A percentile compares a stretch with the other conserved stretches of the same genome.
Evolutionary conservation across 345 rosid species (phyloP).

Genomic region (Brassica carinata): DNA sequence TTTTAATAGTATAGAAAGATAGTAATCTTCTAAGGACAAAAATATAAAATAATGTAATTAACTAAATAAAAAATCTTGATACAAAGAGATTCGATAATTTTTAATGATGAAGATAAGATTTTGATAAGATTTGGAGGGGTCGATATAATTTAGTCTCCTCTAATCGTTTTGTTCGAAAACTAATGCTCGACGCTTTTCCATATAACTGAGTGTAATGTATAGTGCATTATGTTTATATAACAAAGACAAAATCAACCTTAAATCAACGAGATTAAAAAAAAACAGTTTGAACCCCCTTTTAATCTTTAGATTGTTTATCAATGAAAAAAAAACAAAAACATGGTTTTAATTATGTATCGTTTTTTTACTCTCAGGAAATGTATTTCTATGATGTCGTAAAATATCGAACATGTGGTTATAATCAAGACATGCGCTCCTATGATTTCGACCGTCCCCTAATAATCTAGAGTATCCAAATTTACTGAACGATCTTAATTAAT

Average conservation of each 20-base stretch:
- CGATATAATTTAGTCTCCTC: constrained; percentile 28
- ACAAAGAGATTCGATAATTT: constrained; percentile 26
- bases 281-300: not conserved
- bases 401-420: constrained; percentile 33
- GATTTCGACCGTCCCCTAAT: not conserved
- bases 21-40: not conserved
- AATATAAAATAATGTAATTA: constrained; percentile 15
- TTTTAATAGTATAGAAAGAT: constrained; percentile 9
- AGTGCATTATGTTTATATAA: not conserved
- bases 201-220: not conserved
- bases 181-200: constrained; percentile 10
- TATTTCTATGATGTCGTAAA: constrained; percentile 33
- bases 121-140: constrained; percentile 43
- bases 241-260: not conserved
- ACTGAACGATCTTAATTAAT: constrained; percentile 8
- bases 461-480: constrained; percentile 12
- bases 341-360: not conserved
- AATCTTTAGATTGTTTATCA: not conserved
- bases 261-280: not conserved
- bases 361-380: not conserved
- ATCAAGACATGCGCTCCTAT: constrained; percentile 25
- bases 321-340: not conserved
- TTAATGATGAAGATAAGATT: constrained; percentile 39
- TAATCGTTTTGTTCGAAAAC: constrained; percentile 18
- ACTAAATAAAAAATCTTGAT: constrained; percentile 11